Conservation (phyloP, 257 asterid genomes). For the Datura wrightii region DNA sequence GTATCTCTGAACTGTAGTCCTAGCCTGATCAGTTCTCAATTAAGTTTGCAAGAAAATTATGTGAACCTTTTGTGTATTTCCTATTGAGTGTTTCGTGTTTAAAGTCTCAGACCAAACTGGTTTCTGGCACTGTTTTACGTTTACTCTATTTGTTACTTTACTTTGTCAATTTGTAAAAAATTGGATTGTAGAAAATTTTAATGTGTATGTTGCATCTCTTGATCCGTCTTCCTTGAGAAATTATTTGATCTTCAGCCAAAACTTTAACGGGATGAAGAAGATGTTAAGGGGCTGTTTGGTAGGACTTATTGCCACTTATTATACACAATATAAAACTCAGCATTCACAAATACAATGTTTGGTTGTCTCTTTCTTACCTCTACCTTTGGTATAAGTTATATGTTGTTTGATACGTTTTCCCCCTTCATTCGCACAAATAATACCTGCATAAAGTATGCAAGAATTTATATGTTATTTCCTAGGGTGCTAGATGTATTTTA, state of each 20-base stretch:
- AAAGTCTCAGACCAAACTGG: neutral
- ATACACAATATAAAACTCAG: no score
- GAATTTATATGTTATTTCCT: no score
- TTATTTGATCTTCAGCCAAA: neutral
- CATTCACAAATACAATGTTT: no score
- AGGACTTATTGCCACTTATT: neutral
- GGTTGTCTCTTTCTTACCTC: no score
- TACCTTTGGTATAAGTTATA: no score
- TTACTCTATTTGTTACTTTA: conserved; percentile 12
- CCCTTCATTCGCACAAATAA: no score
- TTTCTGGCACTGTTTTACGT: neutral
- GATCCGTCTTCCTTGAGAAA: neutral
- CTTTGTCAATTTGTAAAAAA: neutral
- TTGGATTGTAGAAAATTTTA: neutral
- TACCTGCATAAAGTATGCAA: no score
- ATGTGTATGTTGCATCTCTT: neutral
- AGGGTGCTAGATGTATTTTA: no score
- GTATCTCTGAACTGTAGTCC: neutral
- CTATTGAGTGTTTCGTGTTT: neutral
- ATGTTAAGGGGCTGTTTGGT: neutral
- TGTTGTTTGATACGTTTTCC: no score
- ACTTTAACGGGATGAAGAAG: neutral
- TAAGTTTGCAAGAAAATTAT: conserved; percentile 22
- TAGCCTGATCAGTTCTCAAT: neutral
- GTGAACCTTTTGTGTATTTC: neutral